A percentile compares a stretch with the other conserved stretches of the same genome.
phyloP scores from a whole-genome alignment of 768 basidiomycete species.

The Lentinula guzmanii region DNA sequence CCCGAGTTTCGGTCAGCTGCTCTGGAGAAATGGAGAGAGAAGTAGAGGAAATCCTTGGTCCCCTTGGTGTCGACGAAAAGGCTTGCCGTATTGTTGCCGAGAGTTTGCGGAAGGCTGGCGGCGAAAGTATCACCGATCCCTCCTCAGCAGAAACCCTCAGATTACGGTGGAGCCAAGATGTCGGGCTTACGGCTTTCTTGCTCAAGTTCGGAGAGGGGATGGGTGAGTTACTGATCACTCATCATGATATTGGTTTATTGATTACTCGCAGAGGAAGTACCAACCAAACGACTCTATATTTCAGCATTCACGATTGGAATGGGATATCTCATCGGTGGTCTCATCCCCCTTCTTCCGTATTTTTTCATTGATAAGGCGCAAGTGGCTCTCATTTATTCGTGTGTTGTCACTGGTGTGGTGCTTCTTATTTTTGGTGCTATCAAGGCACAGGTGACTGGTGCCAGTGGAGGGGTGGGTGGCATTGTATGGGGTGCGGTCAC shows the following conservation, averaged over 20 bases:
- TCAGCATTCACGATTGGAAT: conserved; percentile 95
- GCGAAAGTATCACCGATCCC: conserved; percentile 20
- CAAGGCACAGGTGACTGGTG: conserved; percentile 87
- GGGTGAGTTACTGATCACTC: conserved; percentile 39
- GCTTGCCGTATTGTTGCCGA: conserved; percentile 76
- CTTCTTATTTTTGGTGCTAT: conserved; percentile 88
- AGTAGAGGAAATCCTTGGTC: conserved; percentile 80
- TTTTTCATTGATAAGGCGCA: conserved; percentile 78
- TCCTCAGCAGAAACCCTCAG: neutral
- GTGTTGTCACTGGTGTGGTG: conserved; percentile 75
- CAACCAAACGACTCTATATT: conserved; percentile 74
- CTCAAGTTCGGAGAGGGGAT: conserved; percentile 95
- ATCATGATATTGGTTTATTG: neutral
- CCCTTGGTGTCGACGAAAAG: conserved; percentile 83
- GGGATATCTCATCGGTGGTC: conserved; percentile 89
- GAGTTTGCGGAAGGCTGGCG: conserved; percentile 64
- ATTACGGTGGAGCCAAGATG: conserved; percentile 65
- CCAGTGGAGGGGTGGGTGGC: conserved; percentile 53
- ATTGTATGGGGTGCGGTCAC: conserved; percentile 86
- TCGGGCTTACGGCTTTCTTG: conserved; percentile 89
- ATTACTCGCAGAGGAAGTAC: conserved; percentile 70
- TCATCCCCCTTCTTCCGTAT: conserved; percentile 90
- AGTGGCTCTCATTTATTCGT: conserved; percentile 66
- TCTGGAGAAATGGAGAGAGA: conserved; percentile 96
- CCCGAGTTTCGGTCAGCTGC: conserved; percentile 85